Base-by-base conservation (phyloP, 2,329 filamentous ascomycete genomes). In the Fusarium palustre region DNA sequence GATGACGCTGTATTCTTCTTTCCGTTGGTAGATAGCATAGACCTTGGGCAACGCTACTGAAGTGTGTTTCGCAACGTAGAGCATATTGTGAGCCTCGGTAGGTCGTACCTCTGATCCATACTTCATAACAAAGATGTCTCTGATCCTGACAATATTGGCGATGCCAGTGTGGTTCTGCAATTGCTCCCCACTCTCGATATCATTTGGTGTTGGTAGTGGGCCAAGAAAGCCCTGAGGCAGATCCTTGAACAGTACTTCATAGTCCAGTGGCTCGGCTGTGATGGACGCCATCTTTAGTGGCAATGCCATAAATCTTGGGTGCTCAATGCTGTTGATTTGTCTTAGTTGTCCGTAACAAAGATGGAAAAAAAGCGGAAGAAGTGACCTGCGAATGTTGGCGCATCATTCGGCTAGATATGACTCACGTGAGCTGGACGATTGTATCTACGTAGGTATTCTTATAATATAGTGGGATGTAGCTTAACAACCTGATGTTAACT, bases 71-170 rank as follows among this genome's bases (percentile, higher is more conserved):
- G 58, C 50, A 7, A 73, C 47, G 24, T 60, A 70, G 2, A 69
- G 42, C 69, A 73, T 73, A 42, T 70, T 74, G 33, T 70, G 18
- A 46, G 64, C 71, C 52, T 74, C 68, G 13, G 47, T 57, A 10
- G 66, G 66, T 22, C 47, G 1, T n/a, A 71, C 61, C 46, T 55
- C 2, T 13, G 39, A 3, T 30, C 70, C 53, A 15, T 63, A 74
- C 42, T 72, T 72, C 12, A 72, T 55, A 24, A 64, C 16, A 13
- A 60, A 64, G 6, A 28, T 22, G 22, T 47, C n/a, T 24, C 49
- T 48, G 3, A 68, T 64, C 7, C 42, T 48, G 4, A 68, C 43
- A 16, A 66, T 11, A 16, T 24, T 30, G 55, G 22, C 16, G 20
- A 46, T 24, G 25, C 24, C 8, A n/a, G 34, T 20, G 8, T 11